Percentiles rank a stretch among this genome's conserved stretches.
Conservation (phyloP, 176 grass and related monocot genomes). For the Avena eriantha region DNA sequence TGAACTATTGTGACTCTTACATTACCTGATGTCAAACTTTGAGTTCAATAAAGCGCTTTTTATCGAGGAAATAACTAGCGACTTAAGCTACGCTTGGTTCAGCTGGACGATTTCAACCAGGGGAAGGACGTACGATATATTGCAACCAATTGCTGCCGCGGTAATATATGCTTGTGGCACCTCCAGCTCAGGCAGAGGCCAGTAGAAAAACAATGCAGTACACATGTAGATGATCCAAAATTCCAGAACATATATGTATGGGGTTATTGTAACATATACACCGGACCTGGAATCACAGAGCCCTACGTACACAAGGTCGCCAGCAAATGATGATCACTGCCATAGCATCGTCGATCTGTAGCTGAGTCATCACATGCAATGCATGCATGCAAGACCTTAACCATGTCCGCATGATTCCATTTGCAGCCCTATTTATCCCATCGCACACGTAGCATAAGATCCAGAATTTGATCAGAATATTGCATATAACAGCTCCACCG, state of each 20-base stretch:
- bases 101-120: too few species aligned
- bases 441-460: conserved; percentile 37
- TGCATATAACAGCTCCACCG: conserved; percentile 2
- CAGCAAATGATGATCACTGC: conserved; percentile 18
- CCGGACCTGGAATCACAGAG: neutral
- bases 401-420: conserved; percentile 33
- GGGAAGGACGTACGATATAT: neutral
- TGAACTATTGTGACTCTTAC: too few species aligned
- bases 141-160: neutral
- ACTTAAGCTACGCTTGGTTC: too few species aligned
- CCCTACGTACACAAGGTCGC: neutral
- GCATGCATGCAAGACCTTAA: neutral
- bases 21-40: too few species aligned
- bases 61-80: too few species aligned
- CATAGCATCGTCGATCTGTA: conserved; percentile 30
- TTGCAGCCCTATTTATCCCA: conserved; percentile 26
- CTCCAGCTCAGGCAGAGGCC: neutral
- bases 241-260: conserved; percentile 18
- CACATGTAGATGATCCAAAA: neutral
- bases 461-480: conserved; percentile 2
- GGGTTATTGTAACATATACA: conserved; percentile 18
- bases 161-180: neutral
- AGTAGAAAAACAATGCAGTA: neutral
- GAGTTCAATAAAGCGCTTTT: too few species aligned
- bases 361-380: conserved; percentile 7